These are phyloP conservation scores for Dioscorea zingiberensis DNA, from an alignment of 106 monocot species.

Conservation along the genomic window DNA sequence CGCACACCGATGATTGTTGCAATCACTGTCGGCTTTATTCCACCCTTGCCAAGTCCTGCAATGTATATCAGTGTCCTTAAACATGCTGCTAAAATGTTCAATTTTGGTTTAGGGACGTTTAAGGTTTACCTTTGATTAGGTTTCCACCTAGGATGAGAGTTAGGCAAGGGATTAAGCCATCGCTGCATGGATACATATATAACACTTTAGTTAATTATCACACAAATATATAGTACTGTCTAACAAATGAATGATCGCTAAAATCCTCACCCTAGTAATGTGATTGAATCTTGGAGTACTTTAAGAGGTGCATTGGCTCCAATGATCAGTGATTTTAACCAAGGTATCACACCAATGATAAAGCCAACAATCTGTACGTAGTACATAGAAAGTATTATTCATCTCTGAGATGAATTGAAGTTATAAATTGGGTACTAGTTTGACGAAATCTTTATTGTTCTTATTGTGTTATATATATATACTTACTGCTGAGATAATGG, in stretches of 20 bases:
- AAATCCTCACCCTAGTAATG: constrained; percentile 28
- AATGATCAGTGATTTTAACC: constrained; percentile 21
- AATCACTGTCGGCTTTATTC: constrained; percentile 17
- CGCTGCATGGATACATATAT: constrained; percentile 25
- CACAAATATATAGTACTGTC: too few relatives aligned
- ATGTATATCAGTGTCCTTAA: not conserved
- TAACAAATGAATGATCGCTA: too few relatives aligned
- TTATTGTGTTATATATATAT: not conserved
- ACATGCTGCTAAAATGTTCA: not conserved
- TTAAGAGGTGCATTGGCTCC: constrained; percentile 20
- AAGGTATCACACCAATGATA: constrained; percentile 5
- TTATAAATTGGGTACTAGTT: too few relatives aligned
- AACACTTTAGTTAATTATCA: too few relatives aligned
- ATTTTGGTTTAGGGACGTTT: not conserved
- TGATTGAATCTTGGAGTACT: constrained; percentile 23
- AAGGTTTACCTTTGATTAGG: constrained; percentile 35
- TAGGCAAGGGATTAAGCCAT: constrained; percentile 46
- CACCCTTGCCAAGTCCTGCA: constrained; percentile 41
- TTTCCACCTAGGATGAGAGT: constrained; percentile 73
- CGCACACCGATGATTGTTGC: constrained; percentile 22
- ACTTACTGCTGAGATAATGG: constrained; percentile 47
- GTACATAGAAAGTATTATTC: not conserved
- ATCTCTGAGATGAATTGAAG: too few relatives aligned
- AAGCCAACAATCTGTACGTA: constrained; percentile 10
- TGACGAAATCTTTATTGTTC: not conserved